Evolutionary conservation across 257 asterid genomes (phyloP).

Genomic region (Nicotiana tomentosiformis): DNA sequence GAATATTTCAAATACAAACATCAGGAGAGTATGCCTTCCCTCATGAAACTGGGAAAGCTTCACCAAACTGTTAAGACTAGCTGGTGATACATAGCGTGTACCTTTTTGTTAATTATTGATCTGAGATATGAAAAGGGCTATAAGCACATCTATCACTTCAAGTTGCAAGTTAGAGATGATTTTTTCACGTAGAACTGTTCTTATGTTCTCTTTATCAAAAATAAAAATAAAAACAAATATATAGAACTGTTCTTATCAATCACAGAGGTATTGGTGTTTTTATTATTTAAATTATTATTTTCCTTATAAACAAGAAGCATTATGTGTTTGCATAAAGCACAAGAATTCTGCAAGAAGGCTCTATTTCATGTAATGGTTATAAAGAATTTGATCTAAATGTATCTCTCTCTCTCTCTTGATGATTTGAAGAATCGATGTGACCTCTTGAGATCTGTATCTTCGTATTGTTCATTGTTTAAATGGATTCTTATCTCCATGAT

Average conservation of each 20-base stretch:
- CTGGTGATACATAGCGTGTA: not conserved
- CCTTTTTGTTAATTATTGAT: not conserved
- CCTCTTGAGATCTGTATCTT: too few species aligned
- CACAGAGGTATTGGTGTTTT: too few species aligned
- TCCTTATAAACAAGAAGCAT: not conserved
- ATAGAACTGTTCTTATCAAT: too few species aligned
- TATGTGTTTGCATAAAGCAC: not conserved
- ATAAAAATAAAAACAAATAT: too few species aligned
- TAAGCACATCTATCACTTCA: not conserved
- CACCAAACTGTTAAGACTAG: slow-evolving; percentile 2
- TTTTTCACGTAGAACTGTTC: not conserved
- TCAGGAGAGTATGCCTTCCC: not conserved
- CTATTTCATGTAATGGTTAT: not conserved
- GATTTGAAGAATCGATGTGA: not conserved
- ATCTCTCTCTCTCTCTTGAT: not conserved
- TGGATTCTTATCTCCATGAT: too few species aligned
- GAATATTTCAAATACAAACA: not conserved
- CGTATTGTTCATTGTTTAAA: too few species aligned
- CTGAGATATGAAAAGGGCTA: not conserved
- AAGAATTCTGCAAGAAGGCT: not conserved
- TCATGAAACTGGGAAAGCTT: not conserved
- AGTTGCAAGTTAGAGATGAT: not conserved
- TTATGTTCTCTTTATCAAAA: too few species aligned
- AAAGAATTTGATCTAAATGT: not conserved
- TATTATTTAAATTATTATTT: not conserved